These are phyloP conservation scores for Leishmania tarentolae DNA, from an alignment of 208 protist genomes.

Conservation along the genomic window DNA sequence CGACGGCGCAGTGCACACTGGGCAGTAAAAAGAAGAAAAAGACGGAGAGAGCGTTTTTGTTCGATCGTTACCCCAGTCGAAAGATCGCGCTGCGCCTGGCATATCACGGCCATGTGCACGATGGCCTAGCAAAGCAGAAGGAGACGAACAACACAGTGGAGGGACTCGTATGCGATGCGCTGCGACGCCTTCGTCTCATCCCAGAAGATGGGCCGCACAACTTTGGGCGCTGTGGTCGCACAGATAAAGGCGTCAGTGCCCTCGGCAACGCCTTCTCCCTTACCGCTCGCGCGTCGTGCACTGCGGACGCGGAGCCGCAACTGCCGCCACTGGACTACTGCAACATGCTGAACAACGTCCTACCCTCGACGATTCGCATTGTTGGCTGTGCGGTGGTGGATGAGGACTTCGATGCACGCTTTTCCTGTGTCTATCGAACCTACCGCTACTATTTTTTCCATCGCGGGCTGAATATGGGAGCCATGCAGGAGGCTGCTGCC, in stretches of 20 bases:
- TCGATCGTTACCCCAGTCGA: slow-evolving; percentile 67
- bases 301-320: slow-evolving; percentile 31
- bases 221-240: slow-evolving; percentile 83
- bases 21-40: slow-evolving; percentile 42
- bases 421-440: slow-evolving; percentile 84
- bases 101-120: slow-evolving; percentile 86
- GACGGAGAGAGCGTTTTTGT: slow-evolving; percentile 50
- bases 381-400: slow-evolving; percentile 92
- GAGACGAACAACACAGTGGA: slow-evolving; percentile 88
- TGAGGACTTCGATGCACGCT: slow-evolving; percentile 91
- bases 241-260: slow-evolving; percentile 90
- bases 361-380: slow-evolving; percentile 95
- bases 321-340: slow-evolving; percentile 90
- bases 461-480: slow-evolving; percentile 72
- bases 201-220: slow-evolving; percentile 57
- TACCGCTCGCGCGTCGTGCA: slow-evolving; percentile 63
- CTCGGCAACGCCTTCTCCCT: slow-evolving; percentile 84
- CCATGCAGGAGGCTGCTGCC: slow-evolving; percentile 90
- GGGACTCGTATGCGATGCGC: slow-evolving; percentile 50
- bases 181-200: slow-evolving; percentile 66
- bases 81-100: slow-evolving; percentile 85
- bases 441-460: slow-evolving; percentile 94
- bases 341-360: slow-evolving; percentile 93
- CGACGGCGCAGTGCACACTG: not conserved
- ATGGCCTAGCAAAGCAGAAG: slow-evolving; percentile 83